Conservation (phyloP, 805 yeast species). For the Candida mattraensis region DNA sequence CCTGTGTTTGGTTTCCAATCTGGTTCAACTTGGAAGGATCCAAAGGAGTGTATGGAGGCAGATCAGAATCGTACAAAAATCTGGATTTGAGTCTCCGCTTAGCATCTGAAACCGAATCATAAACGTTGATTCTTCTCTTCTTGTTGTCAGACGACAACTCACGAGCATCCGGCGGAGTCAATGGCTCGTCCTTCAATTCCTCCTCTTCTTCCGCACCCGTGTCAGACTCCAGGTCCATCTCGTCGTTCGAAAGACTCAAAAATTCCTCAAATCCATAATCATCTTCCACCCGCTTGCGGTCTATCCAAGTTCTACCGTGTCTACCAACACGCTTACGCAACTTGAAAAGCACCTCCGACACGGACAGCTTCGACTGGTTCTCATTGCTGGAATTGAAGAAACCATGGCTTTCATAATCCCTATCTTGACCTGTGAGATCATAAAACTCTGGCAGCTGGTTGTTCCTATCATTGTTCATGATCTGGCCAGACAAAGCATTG, state of each 20-base stretch:
- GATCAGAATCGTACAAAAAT: conserved; percentile 51
- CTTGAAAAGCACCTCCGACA: conserved; percentile 54
- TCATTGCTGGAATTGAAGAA: conserved; percentile 17
- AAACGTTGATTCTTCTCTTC: conserved; percentile 31
- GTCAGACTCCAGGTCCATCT: conserved; percentile 25
- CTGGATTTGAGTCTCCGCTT: conserved; percentile 46
- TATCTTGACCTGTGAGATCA: conserved; percentile 34
- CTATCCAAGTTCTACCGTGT: conserved; percentile 67
- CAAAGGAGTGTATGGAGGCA: conserved; percentile 47
- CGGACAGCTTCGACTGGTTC: conserved; percentile 27
- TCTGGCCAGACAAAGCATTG: conserved; percentile 51
- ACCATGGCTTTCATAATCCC: conserved; percentile 24
- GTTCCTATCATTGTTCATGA: conserved; percentile 40
- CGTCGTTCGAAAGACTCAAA: conserved; percentile 12
- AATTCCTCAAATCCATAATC: conserved; percentile 19
- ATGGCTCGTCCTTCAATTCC: conserved; percentile 4
- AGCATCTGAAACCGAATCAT: conserved; percentile 34
- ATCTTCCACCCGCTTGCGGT: conserved; percentile 53
- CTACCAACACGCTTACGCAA: conserved; percentile 78
- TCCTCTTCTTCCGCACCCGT: conserved; percentile 4
- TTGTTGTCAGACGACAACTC: conserved; percentile 5
- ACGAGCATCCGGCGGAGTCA: conserved; percentile 14
- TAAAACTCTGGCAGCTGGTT: conserved; percentile 43
- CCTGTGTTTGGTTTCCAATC: conserved; percentile 82
- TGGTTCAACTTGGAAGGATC: conserved; percentile 85